Base-by-base conservation (phyloP, 176 grass and related monocot genomes). In the Chrysopogon serrulatus region DNA sequence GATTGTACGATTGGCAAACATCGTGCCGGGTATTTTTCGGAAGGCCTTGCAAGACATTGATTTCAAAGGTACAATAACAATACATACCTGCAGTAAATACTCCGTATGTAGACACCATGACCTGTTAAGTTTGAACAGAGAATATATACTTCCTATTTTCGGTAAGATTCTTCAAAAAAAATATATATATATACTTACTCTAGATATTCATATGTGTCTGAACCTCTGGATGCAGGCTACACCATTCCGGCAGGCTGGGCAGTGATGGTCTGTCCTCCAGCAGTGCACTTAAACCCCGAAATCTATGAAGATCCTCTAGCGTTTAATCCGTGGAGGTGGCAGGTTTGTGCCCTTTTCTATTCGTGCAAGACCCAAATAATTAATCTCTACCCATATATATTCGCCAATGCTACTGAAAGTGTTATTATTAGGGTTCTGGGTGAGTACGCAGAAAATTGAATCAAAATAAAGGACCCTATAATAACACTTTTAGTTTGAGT, bases 161-260 rank as follows among this genome's bases (percentile, higher is more conserved):
- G 3, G 23, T 57, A 57, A 57, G 54, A 57, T 1, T 48, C 4
- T 56, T 21, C 21, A 26, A 57, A 24, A 12, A 47, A 47, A n/a
- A n/a, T n/a, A n/a, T n/a, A n/a, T n/a, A n/a, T n/a, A n/a, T 24
- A 57, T 39, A 39, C 37, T 39, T 56, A 17, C 44, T 47, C 23
- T 61, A 61, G 79, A 31, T 26, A 7, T 56, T n/a, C 23, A 7
- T 40, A 49, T 23, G 19, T 32, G 67, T 71, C 19, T 27, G 37
- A 30, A 85, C 23, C 62, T 76, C 13, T 87, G 62, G 68, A 24
- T 62, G 71, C 85, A 97, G 94, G 89, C 18, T 92, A 90, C 77
- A 97, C 91, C 40, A 97, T 97, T 73, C 94, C 94, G 57, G 82
- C 84, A 80, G 94, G 94, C 64, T 97, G 94, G 94, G 88, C 75